Conservation (phyloP, 805 yeast genomes). For the Candida saitoana region DNA sequence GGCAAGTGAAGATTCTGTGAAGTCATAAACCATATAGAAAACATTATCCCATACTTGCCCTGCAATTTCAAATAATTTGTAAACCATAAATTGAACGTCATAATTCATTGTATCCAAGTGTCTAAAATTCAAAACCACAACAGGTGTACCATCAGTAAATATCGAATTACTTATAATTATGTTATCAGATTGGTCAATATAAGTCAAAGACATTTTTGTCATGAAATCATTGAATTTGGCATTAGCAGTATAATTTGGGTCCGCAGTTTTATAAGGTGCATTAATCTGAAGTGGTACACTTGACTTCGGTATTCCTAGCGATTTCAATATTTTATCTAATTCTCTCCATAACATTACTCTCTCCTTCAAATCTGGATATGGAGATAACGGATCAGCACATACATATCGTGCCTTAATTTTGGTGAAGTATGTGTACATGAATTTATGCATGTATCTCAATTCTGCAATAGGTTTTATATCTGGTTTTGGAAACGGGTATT, state of each 20-base stretch:
- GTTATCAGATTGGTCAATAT: constrained; percentile 42
- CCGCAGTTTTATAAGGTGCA: constrained; percentile 39
- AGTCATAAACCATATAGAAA: constrained; percentile 61
- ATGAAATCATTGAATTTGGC: constrained; percentile 67
- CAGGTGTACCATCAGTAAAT: constrained; percentile 69
- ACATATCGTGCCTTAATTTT: constrained; percentile 29
- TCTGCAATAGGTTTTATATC: constrained; percentile 31
- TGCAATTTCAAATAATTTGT: constrained; percentile 58
- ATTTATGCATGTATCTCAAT: constrained; percentile 38
- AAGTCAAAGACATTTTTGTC: constrained; percentile 59
- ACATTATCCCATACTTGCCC: constrained; percentile 70
- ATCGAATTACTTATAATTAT: constrained; percentile 59
- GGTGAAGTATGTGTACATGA: constrained; percentile 30
- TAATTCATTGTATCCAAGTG: constrained; percentile 28
- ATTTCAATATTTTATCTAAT: constrained; percentile 45
- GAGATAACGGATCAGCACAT: constrained; percentile 11
- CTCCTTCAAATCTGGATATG: constrained; percentile 14
- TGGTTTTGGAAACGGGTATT: constrained; percentile 24
- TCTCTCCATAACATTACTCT: constrained; percentile 27
- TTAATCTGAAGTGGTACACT: constrained; percentile 53
- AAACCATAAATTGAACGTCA: constrained; percentile 50
- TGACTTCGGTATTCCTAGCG: constrained; percentile 55
- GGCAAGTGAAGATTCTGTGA: constrained; percentile 47
- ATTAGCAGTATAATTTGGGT: constrained; percentile 41
- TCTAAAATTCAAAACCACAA: constrained; percentile 50